These are phyloP conservation scores for Fusarium cyanostomum DNA, from an alignment of 2,329 filamentous ascomycete genomes.

Conservation along the genomic window DNA sequence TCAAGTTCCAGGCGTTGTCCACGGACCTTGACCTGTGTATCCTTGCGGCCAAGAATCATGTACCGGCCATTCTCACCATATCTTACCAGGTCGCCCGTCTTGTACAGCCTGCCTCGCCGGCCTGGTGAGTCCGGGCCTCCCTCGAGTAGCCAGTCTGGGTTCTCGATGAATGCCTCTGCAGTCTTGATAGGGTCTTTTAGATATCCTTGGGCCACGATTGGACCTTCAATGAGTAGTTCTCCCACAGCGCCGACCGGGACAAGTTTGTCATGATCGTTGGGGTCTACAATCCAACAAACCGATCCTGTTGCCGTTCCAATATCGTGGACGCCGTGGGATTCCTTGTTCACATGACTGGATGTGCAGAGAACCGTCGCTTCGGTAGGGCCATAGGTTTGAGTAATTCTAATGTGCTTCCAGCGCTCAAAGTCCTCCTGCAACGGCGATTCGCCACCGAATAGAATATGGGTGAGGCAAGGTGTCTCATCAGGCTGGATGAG, in stretches of 20 bases:
- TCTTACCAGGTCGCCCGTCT: constrained; percentile 51
- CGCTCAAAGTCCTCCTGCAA: constrained; percentile 5
- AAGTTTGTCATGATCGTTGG: neutral
- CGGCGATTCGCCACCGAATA: neutral
- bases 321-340: neutral
- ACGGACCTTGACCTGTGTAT: constrained; percentile 58
- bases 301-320: constrained; percentile 1
- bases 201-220: constrained; percentile 1
- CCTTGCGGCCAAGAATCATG: constrained; percentile 52
- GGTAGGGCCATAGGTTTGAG: neutral
- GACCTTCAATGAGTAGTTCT: constrained; percentile 8
- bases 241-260: constrained; percentile 3
- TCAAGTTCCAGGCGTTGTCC: neutral
- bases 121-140: neutral
- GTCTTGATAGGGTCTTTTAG: constrained; percentile 1
- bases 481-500: neutral
- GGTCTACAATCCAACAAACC: neutral
- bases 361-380: constrained; percentile 1
- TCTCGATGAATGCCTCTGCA: neutral
- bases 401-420: neutral
- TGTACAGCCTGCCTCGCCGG: constrained; percentile 2
- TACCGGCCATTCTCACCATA: constrained; percentile 54
- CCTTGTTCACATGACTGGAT: neutral
- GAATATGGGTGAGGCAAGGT: neutral
- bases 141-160: neutral